These are phyloP conservation scores for Luzula sylvatica DNA, from an alignment of 176 grass and related monocot genomes.

Conservation along the genomic window DNA sequence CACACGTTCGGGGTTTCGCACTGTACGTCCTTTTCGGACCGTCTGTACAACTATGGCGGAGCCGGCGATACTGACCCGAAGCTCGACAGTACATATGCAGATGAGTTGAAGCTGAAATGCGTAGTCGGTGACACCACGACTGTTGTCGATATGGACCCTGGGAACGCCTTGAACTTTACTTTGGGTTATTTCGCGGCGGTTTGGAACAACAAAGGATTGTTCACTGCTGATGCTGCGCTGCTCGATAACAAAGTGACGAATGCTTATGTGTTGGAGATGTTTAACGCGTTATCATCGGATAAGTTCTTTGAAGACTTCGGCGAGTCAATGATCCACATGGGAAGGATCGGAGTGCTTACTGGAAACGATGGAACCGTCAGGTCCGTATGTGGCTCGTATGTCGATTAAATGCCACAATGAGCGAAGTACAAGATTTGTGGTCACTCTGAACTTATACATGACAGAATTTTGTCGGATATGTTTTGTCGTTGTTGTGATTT, in stretches of 20 bases:
- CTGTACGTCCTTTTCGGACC: constrained; percentile 30
- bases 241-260: constrained; percentile 9
- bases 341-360: constrained; percentile 27
- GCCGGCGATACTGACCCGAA: constrained; percentile 20
- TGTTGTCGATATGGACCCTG: constrained; percentile 13
- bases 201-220: constrained; percentile 15
- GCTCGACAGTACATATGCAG: constrained; percentile 25
- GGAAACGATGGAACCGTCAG: constrained; percentile 34
- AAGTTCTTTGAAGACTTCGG: constrained; percentile 38
- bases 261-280: constrained; percentile 20
- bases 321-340: constrained; percentile 40
- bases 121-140: constrained; percentile 4
- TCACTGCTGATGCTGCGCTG: constrained; percentile 44
- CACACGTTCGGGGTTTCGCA: constrained; percentile 40
- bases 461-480: no score
- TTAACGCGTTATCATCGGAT: constrained; percentile 2
- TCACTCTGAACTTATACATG: no score
- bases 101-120: constrained; percentile 3
- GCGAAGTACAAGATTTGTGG: no score
- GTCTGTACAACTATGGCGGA: constrained; percentile 33
- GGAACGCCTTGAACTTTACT: constrained; percentile 22
- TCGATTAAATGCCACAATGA: background rate
- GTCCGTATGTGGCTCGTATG: constrained; percentile 19
- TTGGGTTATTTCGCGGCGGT: constrained; percentile 28
- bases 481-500: no score